These are phyloP conservation scores for Solanum neorickii DNA, from an alignment of 257 asterid genomes.

Conservation along the genomic window DNA sequence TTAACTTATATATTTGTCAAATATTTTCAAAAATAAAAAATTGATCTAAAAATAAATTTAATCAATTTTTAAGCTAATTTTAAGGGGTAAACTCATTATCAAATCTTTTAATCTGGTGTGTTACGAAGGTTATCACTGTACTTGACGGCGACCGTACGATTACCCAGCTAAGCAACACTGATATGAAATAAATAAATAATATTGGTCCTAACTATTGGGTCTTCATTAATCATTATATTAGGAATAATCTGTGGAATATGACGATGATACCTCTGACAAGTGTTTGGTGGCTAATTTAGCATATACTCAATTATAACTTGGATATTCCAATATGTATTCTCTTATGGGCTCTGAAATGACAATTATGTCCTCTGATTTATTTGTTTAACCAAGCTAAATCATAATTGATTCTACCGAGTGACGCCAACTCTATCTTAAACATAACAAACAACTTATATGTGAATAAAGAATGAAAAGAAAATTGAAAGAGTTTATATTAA, in stretches of 20 bases:
- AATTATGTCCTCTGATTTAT: background rate
- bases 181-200: background rate
- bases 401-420: too few species aligned
- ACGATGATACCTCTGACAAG: background rate
- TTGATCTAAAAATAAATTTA: too few species aligned
- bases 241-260: background rate
- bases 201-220: background rate
- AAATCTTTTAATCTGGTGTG: background rate
- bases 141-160: background rate
- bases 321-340: slow-evolving; percentile 43
- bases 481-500: background rate
- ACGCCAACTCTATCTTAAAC: background rate
- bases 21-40: too few species aligned
- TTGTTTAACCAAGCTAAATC: background rate
- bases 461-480: background rate
- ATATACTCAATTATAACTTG: slow-evolving; percentile 35
- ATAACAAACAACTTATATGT: background rate
- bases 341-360: background rate
- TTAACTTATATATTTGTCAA: too few species aligned
- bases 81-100: background rate
- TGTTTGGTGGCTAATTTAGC: slow-evolving; percentile 11
- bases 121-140: background rate
- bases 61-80: accelerated
- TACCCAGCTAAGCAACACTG: background rate
- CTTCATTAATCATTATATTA: background rate